Percentiles rank a stretch among this genome's conserved stretches.
These are phyloP conservation scores for Trichoderma sp. DNA, from an alignment of 2,329 filamentous ascomycete species.

Conservation along the genomic window DNA sequence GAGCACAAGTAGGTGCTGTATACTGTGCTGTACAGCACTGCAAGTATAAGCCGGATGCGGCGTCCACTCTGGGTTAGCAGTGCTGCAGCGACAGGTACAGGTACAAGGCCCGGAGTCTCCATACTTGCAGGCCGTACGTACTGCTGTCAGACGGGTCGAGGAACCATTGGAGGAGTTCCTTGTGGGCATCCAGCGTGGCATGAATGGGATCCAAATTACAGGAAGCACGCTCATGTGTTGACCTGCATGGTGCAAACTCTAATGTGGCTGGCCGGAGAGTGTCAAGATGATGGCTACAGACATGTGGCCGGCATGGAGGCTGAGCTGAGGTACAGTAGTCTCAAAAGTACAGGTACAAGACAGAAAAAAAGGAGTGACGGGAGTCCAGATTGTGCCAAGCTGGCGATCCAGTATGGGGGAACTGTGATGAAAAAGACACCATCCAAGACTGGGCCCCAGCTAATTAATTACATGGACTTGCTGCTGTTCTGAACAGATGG, in stretches of 20 bases:
- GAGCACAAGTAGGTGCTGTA: too few relatives aligned
- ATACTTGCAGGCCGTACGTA: neutral
- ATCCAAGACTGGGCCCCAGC: neutral
- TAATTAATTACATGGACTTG: neutral
- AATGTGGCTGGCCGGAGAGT: neutral
- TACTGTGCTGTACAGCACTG: too few relatives aligned
- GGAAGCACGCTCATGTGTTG: conserved; percentile 5
- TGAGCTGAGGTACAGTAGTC: neutral
- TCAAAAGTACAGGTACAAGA: too few relatives aligned
- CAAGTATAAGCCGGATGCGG: conserved; percentile 4
- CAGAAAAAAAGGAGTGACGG: too few relatives aligned
- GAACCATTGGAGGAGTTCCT: conserved; percentile 1
- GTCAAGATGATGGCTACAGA: neutral
- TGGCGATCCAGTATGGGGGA: neutral
- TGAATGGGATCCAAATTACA: conserved; percentile 7
- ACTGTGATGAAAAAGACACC: neutral
- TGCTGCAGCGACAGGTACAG: neutral
- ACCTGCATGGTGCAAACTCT: neutral
- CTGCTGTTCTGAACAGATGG: neutral
- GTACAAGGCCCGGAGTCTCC: neutral
- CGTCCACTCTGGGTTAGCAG: conserved; percentile 1
- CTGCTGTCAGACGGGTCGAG: conserved; percentile 6
- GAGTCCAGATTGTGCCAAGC: neutral
- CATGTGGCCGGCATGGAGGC: neutral
- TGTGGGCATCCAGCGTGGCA: neutral